These are phyloP conservation scores for Hypoxylon sp. DNA, from an alignment of 2,329 filamentous ascomycete species.

Conservation along the genomic window DNA sequence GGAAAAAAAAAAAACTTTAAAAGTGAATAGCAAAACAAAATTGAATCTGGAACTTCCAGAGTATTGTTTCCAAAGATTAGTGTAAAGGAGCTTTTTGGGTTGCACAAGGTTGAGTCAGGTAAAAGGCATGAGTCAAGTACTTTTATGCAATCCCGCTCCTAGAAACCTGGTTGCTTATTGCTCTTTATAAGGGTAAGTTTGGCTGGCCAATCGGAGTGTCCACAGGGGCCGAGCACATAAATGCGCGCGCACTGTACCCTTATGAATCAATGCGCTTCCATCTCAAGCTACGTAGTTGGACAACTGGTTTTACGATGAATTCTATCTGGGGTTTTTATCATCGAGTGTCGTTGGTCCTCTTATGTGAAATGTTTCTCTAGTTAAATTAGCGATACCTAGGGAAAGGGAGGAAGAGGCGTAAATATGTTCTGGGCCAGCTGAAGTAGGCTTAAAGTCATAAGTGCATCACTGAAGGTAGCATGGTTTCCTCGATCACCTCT, in stretches of 20 bases:
- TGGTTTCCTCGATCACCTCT: too few relatives aligned
- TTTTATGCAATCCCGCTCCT: conserved; percentile 49
- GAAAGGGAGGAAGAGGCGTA: too few relatives aligned
- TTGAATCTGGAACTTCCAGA: conserved; percentile 46
- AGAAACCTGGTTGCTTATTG: conserved; percentile 11
- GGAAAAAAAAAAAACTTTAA: too few relatives aligned
- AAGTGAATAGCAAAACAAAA: conserved; percentile 30
- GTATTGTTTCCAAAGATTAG: conserved; percentile 48
- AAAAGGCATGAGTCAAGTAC: conserved; percentile 49
- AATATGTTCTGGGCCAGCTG: too few relatives aligned
- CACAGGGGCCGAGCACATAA: not conserved
- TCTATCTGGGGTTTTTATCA: too few relatives aligned
- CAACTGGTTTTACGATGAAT: not conserved
- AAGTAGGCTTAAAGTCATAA: too few relatives aligned
- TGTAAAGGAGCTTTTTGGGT: conserved; percentile 47
- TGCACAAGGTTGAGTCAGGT: conserved; percentile 47
- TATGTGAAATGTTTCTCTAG: too few relatives aligned
- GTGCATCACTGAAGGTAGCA: too few relatives aligned
- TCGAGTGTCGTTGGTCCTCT: too few relatives aligned
- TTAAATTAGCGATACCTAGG: too few relatives aligned
- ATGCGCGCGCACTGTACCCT: not conserved
- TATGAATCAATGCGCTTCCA: not conserved
- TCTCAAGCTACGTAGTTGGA: too few relatives aligned
- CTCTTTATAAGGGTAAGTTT: conserved; percentile 6
- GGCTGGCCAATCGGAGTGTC: not conserved